Evolutionary conservation across 2,329 filamentous ascomycete genomes (phyloP).

Genomic region (Fusarium beomiforme): DNA sequence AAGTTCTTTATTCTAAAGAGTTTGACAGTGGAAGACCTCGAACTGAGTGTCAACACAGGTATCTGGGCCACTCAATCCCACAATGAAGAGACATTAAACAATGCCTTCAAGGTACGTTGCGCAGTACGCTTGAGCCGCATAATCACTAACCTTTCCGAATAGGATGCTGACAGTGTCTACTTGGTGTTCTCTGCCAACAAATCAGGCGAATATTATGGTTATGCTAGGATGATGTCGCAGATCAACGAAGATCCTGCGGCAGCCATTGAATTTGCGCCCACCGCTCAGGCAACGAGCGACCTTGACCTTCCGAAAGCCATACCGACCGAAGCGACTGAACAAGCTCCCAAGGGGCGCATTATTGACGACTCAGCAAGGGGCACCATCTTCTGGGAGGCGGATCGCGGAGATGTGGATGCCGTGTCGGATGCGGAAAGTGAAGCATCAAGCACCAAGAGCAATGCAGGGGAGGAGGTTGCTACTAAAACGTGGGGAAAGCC

Average conservation of each 20-base stretch:
- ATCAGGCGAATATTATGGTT: conserved; percentile 96
- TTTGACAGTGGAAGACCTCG: conserved; percentile 88
- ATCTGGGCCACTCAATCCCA: conserved; percentile 96
- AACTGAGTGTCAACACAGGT: conserved; percentile 85
- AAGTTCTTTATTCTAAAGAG: conserved; percentile 95
- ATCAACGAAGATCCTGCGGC: conserved; percentile 81
- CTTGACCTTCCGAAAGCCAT: conserved; percentile 82
- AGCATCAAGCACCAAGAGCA: conserved; percentile 51
- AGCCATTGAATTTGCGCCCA: conserved; percentile 75
- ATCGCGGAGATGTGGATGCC: conserved; percentile 64
- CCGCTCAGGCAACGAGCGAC: conserved; percentile 66
- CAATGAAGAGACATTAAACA: conserved; percentile 86
- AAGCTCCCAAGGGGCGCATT: conserved; percentile 83
- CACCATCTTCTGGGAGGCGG: conserved; percentile 96
- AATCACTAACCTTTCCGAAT: conserved; percentile 3
- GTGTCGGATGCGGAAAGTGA: conserved; percentile 55
- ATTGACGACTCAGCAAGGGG: conserved; percentile 94
- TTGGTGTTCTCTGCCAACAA: conserved; percentile 97
- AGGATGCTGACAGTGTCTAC: conserved; percentile 86
- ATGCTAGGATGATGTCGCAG: conserved; percentile 86
- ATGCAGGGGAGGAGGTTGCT: conserved; percentile 54
- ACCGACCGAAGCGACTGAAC: conserved; percentile 79
- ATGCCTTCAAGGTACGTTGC: conserved; percentile 77
- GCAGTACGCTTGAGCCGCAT: background rate
- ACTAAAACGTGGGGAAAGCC: conserved; percentile 86